Base-by-base conservation (phyloP, 2,329 filamentous ascomycete species). In the Pseudogymnoascus sp. region DNA sequence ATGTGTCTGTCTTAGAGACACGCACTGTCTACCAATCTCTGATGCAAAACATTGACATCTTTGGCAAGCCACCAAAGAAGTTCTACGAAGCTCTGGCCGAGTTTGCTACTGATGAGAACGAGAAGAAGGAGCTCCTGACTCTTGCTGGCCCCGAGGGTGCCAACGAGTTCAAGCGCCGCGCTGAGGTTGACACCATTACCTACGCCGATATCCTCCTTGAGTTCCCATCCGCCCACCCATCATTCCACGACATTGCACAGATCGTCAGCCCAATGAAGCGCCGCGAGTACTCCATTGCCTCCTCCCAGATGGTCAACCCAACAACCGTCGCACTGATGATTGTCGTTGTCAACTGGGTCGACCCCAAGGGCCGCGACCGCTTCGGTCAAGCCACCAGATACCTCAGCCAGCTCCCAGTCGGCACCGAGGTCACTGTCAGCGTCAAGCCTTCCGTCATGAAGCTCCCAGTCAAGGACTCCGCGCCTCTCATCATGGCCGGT, bases 401-500 rank as follows among this genome's bases (percentile, higher is more conserved):
- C 80, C 86, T 99, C 68, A 88, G 88, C 76, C 76, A 80, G 28
- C 87, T 99, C 37, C 82, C 83, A 11, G 80, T 90, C 11, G 95
- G 95, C 61, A 80, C 90, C 38, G 80, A 88, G 36, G 86, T 99
- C 67, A 96, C 93, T 2, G 95, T 91, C 64, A 96, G 90, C 36
- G 92, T 99, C 75, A 99, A 99, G 81, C 91, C 95, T 0, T 97
- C 92, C 23, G 95, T 97, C 68, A 99, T 99, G 95, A 99, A 97
- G 80, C 84, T 99, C n/a, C 95, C 95, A 4, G 78, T 84, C 65
- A 88, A 87, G 74, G 88, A 93, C 69, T 95, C 91, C 38, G 91
- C 93, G 59, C 95, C 95, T 42, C 87, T 99, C 74, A 97, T 99
- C 82, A 97, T 99, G 93, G 95, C 95, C 8, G 95, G 95, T 76